Evolutionary conservation across 805 yeast genomes (phyloP).

Genomic region (Citeromyces matritensis): DNA sequence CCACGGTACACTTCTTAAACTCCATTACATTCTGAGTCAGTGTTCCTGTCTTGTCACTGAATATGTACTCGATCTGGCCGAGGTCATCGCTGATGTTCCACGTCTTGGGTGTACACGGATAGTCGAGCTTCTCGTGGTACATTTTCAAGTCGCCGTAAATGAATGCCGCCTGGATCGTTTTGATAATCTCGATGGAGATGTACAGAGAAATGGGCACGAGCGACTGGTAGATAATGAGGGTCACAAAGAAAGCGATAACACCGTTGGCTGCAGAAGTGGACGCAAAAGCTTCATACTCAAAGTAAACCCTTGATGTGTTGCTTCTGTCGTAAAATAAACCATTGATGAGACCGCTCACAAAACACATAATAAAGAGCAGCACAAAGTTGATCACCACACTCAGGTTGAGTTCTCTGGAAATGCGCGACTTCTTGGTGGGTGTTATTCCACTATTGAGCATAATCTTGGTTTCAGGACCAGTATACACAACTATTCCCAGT

Average conservation of each 20-base stretch:
- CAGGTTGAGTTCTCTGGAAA: conserved; percentile 50
- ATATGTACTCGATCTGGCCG: conserved; percentile 72
- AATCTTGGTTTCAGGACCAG: conserved; percentile 65
- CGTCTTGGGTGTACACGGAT: conserved; percentile 67
- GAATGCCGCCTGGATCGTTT: conserved; percentile 63
- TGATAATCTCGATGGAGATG: conserved; percentile 66
- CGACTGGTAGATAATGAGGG: conserved; percentile 59
- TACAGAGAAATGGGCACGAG: conserved; percentile 72
- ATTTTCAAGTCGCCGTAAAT: conserved; percentile 55
- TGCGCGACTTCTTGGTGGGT: conserved; percentile 56
- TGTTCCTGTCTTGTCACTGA: conserved; percentile 78
- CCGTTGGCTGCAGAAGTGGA: conserved; percentile 51
- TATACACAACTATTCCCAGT: conserved; percentile 58
- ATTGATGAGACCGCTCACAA: conserved; percentile 54
- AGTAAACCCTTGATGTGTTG: conserved; percentile 31
- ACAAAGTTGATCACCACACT: conserved; percentile 52
- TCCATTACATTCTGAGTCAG: conserved; percentile 77
- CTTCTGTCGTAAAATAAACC: conserved; percentile 40
- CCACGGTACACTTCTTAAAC: conserved; percentile 61
- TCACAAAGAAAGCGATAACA: conserved; percentile 53
- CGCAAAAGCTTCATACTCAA: conserved; percentile 49
- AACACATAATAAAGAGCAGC: conserved; percentile 47
- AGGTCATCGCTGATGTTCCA: conserved; percentile 78
- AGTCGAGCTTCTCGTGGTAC: conserved; percentile 57
- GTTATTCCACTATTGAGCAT: conserved; percentile 69